Base-by-base conservation (phyloP, 2,329 filamentous ascomycete genomes). In the Calonectria henricotiae region DNA sequence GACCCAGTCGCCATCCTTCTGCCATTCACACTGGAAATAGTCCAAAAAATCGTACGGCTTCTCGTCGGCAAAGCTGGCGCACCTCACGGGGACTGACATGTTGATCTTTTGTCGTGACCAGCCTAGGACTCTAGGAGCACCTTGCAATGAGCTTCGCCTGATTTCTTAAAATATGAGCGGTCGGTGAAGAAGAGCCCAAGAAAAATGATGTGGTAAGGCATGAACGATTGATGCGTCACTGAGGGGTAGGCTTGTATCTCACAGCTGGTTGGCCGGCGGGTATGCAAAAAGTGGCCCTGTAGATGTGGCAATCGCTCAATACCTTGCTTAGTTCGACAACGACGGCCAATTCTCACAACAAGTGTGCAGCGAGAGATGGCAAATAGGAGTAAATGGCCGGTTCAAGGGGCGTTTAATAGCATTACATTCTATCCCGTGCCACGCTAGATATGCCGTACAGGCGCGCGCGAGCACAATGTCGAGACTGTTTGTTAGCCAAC, bases 11-110 rank as follows among this genome's bases (percentile, higher is more conserved):
- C 43, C 51, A 43, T 67, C 65, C 41, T 51, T 54, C 25, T 51
- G 41, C 54, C 55, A 67, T 9, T 54, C 65, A 25, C 46, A 35
- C 44, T 62, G 65, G 44, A 67, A 51, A 41, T 67, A 67, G n/a
- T 61, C 32, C 54, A 67, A 32, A 43, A 67, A 67, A 1, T 49
- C 65, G 13, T 49, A 35, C 5, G 65, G 65, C 20, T 66, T 37
- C 43, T 46, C 20, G 15, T 62, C 55, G 3, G 74, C 67, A 68
- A 75, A 73, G 30, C 46, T 51, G 44, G 60, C 54, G 54, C 54
- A 67, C 62, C 65, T 67, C 44, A 58, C 55, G 13, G 55, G 25
- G 15, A 61, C 37, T 2, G 55, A 61, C 55, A 61, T 61, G 12
- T 13, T 9, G 6, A 12, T 43, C 20, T 9, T 20, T 7, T 3